Evolutionary conservation across 257 asterid genomes (phyloP).

Genomic region (Pogostemon cablin): DNA sequence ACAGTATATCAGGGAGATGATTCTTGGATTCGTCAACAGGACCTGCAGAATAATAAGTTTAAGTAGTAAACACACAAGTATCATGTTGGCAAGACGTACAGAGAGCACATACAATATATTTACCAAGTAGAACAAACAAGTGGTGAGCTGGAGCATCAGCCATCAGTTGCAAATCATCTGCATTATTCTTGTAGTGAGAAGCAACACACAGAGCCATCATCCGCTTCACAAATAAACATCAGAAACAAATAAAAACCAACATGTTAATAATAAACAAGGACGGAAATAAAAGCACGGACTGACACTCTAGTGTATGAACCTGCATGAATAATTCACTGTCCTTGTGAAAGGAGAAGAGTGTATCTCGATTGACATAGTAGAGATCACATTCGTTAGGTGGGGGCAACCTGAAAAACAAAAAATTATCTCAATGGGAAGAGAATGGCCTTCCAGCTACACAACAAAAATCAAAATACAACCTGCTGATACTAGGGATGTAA

Average conservation of each 20-base stretch:
- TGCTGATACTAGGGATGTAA: conserved; percentile 67
- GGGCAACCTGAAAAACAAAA: conserved; percentile 61
- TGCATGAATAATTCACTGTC: conserved; percentile 91
- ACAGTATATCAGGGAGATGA: conserved; percentile 89
- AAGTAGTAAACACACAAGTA: conserved; percentile 9
- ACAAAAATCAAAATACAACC: conserved; percentile 50
- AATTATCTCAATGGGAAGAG: conserved; percentile 24
- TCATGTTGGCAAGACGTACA: neutral
- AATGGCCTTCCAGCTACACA: conserved; percentile 15
- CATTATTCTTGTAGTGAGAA: conserved; percentile 94
- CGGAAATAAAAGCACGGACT: neutral
- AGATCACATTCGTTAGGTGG: conserved; percentile 81
- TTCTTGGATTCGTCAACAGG: conserved; percentile 88
- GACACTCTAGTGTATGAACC: conserved; percentile 39
- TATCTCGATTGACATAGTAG: conserved; percentile 91
- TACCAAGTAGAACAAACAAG: conserved; percentile 97
- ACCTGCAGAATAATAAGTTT: conserved; percentile 52
- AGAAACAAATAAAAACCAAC: conserved; percentile 18
- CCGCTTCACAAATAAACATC: conserved; percentile 54
- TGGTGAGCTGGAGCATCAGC: conserved; percentile 99
- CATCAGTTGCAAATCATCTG: conserved; percentile 91
- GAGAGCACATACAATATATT: conserved; percentile 15
- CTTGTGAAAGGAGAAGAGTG: conserved; percentile 87
- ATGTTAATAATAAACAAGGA: conserved; percentile 17
- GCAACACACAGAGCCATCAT: conserved; percentile 99